Evolutionary conservation across 2,329 filamentous ascomycete genomes (phyloP), one percentile per base, ranked within the genome.

Genomic region (Epicoccum sorghinum): DNA sequence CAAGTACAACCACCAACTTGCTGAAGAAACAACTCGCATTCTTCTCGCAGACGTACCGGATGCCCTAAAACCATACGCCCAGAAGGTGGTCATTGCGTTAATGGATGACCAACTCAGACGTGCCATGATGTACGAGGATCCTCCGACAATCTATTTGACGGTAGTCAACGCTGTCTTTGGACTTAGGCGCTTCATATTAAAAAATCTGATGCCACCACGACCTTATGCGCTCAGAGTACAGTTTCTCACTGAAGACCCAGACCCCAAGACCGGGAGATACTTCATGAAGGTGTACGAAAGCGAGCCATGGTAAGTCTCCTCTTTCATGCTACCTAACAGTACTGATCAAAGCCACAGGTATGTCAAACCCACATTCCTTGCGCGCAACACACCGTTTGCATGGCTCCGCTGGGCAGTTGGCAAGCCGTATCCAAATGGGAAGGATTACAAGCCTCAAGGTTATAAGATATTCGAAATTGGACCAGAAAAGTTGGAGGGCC

Each of bases 51-150:
- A 85, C 52, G 79, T 88, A 0, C 76, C 80, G 13, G 51, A 65
- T 54, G 58, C 80, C 14, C 76, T 82, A 37, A 75, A 79, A 0
- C 68, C 83, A 4, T 41, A 57, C 13, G 83, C 77, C 1, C 67
- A 78, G 25, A 77, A 85, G 42, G 74, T 82, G 25, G 77, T 88
- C 7, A 78, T 80, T 30, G 82, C 83, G 8, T 72, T 90, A 47
- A 84, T 91, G 82, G 86, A 86, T 23, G 82, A 86, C 23, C 80
- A 83, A 10, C 74, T 90, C 42, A 79, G 88, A 13, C 80, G 79
- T 44, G 85, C 88, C 0, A 90, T 91, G 79, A 74, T 77, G 54
- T 63, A 64, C 45, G 55, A 62, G 36, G 66, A 75, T 0, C 61
- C 76, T 2, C 76, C 80, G 0, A 61, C 75, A 0, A 53, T 67